Percentiles rank a stretch among this genome's conserved stretches.
These are phyloP conservation scores for Neurospora intermedia DNA, from an alignment of 495 filamentous ascomycete species.

Conservation along the genomic window DNA sequence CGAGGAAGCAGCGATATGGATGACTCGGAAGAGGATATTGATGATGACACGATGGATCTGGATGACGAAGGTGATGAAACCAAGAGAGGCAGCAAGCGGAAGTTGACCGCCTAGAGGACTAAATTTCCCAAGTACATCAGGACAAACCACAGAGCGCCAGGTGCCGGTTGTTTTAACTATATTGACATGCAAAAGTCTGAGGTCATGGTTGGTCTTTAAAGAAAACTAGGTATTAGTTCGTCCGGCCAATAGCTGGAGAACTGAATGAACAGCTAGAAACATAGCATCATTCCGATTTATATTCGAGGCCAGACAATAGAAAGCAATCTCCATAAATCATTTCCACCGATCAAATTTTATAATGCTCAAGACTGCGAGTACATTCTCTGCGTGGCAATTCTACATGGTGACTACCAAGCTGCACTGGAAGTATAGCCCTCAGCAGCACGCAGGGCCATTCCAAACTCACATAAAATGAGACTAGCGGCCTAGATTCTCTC, in stretches of 20 bases:
- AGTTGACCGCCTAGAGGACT: slow-evolving; percentile 10
- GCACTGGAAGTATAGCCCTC: neutral
- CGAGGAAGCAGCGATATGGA: slow-evolving; percentile 35
- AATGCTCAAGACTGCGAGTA: neutral
- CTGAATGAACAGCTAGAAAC: neutral
- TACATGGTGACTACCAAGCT: neutral
- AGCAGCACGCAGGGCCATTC: neutral
- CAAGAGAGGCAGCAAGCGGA: slow-evolving; percentile 29
- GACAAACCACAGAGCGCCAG: neutral
- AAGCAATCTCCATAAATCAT: neutral
- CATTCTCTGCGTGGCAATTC: neutral
- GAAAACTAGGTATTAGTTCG: neutral
- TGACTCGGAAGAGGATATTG: slow-evolving; percentile 43
- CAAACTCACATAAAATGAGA: neutral
- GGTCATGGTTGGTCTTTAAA: neutral
- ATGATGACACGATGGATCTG: slow-evolving; percentile 31
- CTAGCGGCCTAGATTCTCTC: neutral
- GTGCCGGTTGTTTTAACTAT: neutral
- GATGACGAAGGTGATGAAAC: slow-evolving; percentile 23
- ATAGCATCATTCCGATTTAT: neutral
- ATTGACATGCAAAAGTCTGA: neutral
- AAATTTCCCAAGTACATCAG: neutral
- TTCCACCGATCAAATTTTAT: neutral
- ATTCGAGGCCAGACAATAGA: neutral
- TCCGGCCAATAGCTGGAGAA: neutral